Evolutionary conservation across 192 early-diverging fungal species (phyloP).

Genomic region (Mortierella antarctica): DNA sequence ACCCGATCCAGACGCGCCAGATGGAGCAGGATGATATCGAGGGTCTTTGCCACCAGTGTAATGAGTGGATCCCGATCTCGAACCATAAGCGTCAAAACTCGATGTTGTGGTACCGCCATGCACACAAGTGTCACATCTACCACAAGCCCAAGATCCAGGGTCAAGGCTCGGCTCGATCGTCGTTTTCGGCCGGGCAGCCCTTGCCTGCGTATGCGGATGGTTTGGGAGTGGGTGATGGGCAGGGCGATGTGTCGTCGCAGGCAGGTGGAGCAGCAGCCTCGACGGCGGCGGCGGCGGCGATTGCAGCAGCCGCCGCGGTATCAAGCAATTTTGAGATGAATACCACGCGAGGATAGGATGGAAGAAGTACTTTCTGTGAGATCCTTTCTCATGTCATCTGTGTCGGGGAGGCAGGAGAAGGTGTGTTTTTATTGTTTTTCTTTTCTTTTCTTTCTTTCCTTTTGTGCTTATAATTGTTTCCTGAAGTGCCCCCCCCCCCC

Average conservation of each 20-base stretch:
- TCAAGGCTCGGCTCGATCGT: constrained; percentile 41
- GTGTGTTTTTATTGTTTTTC: too few relatives aligned
- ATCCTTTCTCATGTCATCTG: too few relatives aligned
- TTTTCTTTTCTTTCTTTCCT: too few relatives aligned
- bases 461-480: too few relatives aligned
- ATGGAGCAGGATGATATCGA: constrained; percentile 77
- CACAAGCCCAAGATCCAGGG: constrained; percentile 73
- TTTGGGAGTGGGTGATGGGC: too few relatives aligned
- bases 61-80: constrained; percentile 83
- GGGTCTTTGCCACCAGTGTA: constrained; percentile 87
- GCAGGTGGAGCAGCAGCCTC: neutral
- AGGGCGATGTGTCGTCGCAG: neutral
- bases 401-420: too few relatives aligned
- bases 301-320: neutral
- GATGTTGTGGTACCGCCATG: constrained; percentile 88
- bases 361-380: too few relatives aligned
- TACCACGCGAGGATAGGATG: too few relatives aligned
- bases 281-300: neutral
- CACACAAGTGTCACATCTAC: constrained; percentile 87
- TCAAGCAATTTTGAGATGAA: too few relatives aligned
- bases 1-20: constrained; percentile 78
- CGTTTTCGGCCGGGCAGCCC: constrained; percentile 44
- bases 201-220: constrained; percentile 25
- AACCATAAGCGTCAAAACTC: constrained; percentile 80
- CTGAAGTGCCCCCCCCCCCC: too few relatives aligned